Evolutionary conservation across 2,329 filamentous ascomycete genomes (phyloP), one percentile per base, ranked within the genome.

Genomic region (Diaporthe eres): DNA sequence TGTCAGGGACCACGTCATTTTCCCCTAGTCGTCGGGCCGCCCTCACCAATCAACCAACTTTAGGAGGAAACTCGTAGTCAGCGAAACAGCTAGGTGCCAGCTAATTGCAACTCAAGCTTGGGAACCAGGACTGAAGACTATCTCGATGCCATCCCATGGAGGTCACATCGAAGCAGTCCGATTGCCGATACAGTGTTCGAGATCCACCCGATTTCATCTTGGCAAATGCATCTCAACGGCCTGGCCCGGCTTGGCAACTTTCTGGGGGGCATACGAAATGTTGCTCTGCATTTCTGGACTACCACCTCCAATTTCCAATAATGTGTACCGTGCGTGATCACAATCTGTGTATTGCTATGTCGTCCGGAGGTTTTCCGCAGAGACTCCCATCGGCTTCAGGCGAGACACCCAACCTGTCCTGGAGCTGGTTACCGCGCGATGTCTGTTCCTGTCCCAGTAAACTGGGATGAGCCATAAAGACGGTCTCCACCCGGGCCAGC

Each of bases 1-100:
- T 73, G 71, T 73, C 71, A 73, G 71, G 47, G 13, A 9, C 47
- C 58, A 73, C 71, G 71, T 73, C 71, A 73, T 73, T 15, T 22
- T 53, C 19, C 13, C 31, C n/a, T 19, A n/a, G 13, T 28, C 28
- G 9, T 47, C 17, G 22, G 22, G 19, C 34, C 9, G 34, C 31
- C 12, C 44, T 57, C 47, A 25, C 58, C 58, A 53, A 65, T 34
- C 42, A 31, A 25, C 71, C 58, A 73, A 65, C 25, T 73, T 47
- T 65, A 10, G 1, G 31, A 51, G 9, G 6, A 28, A 39, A 31
- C 13, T 31, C 22, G 37, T 65, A 44, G 57, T 55, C 17, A 44
- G 17, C 53, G 67, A 60, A 60, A 60, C 53, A 71, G 31, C 22
- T n/a, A 53, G 34, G 22, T 25, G 44, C 47, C 53, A 34, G 34